These are phyloP conservation scores for Calonectria hawksworthii DNA, from an alignment of 2,329 filamentous ascomycete genomes.

Conservation along the genomic window DNA sequence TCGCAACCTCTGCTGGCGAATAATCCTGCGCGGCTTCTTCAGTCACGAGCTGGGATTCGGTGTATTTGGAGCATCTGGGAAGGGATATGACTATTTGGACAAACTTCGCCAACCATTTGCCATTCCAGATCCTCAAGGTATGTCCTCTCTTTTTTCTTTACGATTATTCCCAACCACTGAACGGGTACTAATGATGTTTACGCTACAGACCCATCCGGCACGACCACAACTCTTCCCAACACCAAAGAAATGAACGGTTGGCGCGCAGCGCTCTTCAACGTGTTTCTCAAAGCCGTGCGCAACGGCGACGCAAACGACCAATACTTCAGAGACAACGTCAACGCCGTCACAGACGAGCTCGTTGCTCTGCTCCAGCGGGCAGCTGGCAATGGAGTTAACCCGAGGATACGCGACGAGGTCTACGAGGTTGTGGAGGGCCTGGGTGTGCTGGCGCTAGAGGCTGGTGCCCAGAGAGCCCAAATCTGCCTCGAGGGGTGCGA, in stretches of 20 bases:
- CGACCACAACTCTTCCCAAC: constrained; percentile 3
- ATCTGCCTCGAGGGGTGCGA: constrained; percentile 28
- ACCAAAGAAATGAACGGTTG: constrained; percentile 28
- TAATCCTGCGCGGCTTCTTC: constrained; percentile 23
- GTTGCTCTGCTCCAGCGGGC: constrained; percentile 8
- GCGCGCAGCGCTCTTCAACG: constrained; percentile 25
- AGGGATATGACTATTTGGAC: constrained; percentile 24
- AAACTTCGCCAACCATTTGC: constrained; percentile 23
- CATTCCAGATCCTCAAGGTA: constrained; percentile 9
- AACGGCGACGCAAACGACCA: constrained; percentile 2
- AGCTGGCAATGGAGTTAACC: background rate
- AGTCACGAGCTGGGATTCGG: constrained; percentile 25
- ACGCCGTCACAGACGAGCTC: constrained; percentile 16
- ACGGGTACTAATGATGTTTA: background rate
- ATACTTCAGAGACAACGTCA: constrained; percentile 22
- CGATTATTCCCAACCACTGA: background rate
- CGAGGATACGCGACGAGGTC: constrained; percentile 16
- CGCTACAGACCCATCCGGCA: background rate
- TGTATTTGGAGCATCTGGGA: constrained; percentile 14
- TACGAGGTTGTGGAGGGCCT: constrained; percentile 18
- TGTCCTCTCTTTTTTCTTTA: background rate
- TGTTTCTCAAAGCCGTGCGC: constrained; percentile 7
- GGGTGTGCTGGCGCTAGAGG: constrained; percentile 30
- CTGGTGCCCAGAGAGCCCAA: constrained; percentile 30
- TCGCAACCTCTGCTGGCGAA: constrained; percentile 26